Base-by-base conservation (phyloP, 2,329 filamentous ascomycete genomes). In the Gnomoniopsis smithogilvyi region DNA sequence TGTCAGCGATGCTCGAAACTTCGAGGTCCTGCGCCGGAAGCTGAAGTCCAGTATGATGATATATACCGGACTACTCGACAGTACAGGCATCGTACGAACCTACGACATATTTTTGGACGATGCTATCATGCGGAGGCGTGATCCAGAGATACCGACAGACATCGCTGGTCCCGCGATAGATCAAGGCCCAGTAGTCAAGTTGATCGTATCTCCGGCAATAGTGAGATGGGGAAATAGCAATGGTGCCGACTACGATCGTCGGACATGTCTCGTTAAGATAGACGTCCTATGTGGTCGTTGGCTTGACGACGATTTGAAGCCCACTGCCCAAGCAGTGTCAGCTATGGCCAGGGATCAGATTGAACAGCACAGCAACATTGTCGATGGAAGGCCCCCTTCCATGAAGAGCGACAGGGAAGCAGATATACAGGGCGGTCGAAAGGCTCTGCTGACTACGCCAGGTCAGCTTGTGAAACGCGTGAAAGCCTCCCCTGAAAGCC, bases 141-240 rank as follows among this genome's bases (percentile, higher is more conserved):
- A 19, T 34, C 14, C 3, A 7, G n/a, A 14, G 24, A 17, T 36
- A 12, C 8, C 21, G 1, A 7, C 17, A 8, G 12, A 6, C 21
- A 4, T 30, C 8, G 4, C 26, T 30, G 26, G 26, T 30, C 26
- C n/a, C 6, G 14, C 15, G 14, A 14, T 14, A 3, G 3, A 12
- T n/a, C 7, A 2, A 30, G 26, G 26, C 15, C 15, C 26, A 47
- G 2, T 10, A 3, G 43, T 61, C 22, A 51, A 59, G 14, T 30
- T 61, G 30, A 33, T 61, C 21, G 22, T 55, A 1, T 56, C 14
- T 12, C 59, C 59, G 7, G 56, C 41, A 0, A 3, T 61, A 2
- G 24, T 30, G 45, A 59, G 57, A 22, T 43, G 41, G 6, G 59
- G 59, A 3, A 59, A 49, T 19, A 55, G 50, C 26, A 19, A 49